Evolutionary conservation across 306 rosid species (phyloP).

Genomic region (Carpinus viminea): DNA sequence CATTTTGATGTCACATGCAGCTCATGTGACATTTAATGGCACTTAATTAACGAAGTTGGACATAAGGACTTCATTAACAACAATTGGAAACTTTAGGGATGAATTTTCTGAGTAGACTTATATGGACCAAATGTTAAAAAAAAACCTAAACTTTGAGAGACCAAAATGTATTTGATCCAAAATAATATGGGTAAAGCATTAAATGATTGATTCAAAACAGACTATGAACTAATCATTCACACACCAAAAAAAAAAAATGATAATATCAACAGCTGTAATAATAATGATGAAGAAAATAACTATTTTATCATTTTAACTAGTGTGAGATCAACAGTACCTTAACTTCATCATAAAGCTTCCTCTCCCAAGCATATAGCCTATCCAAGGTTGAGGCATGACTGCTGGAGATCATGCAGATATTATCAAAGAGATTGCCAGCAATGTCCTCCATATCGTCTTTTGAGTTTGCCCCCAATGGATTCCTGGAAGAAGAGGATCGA

Average conservation of each 20-base stretch:
- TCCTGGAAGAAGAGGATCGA: constrained; percentile 85
- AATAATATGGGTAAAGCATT: neutral
- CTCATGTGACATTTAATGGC: neutral
- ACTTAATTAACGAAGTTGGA: neutral
- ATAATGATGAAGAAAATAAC: neutral
- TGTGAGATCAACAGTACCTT: constrained; percentile 58
- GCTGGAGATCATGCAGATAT: constrained; percentile 79
- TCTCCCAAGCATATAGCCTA: constrained; percentile 96
- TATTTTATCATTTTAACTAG: neutral
- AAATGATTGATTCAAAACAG: neutral
- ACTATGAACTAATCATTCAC: neutral
- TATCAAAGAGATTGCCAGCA: constrained; percentile 59
- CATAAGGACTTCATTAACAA: neutral
- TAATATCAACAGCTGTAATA: neutral
- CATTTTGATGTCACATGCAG: too few species aligned
- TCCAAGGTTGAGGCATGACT: constrained; percentile 98
- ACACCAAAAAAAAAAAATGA: neutral
- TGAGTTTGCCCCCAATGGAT: constrained; percentile 64
- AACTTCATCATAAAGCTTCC: constrained; percentile 94
- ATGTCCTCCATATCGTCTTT: constrained; percentile 63
- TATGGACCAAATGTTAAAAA: neutral
- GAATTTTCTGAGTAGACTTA: too few species aligned
- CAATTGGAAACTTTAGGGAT: neutral
- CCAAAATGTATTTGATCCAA: neutral
- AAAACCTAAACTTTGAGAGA: neutral